Base-by-base conservation (phyloP, 140 eudicot genomes). In the Senecio squalidus region DNA sequence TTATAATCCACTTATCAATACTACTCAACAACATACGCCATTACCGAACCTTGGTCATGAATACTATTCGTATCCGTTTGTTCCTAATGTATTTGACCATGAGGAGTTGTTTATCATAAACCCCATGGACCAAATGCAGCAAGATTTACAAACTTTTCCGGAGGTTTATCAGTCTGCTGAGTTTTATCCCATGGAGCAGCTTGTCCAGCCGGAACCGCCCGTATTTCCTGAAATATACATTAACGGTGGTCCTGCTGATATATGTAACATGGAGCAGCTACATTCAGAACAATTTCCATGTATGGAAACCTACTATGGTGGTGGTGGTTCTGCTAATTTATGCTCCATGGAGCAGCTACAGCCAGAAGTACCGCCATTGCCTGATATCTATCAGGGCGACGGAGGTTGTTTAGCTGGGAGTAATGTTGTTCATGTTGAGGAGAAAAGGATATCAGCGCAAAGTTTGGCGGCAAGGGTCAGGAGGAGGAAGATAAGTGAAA, bases 381-480 rank as follows among this genome's bases (percentile, higher is more conserved):
- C 55, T 26, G 33, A 36, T 9, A 36, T 36, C 10, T 36, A 15
- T 1, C 43, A 54, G 39, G 28, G 16, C 28, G 25, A 7, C 0
- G 39, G 43, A 34, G 30, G 30, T 20, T 33, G 40, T 34, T 60
- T 20, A 54, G 48, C 18, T 30, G 45, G 28, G 44, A 39, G 41
- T 22, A 25, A 10, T 53, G 48, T 51, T 54, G 6, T 25, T 72
- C 58, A 58, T 6, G 29, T 22, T 23, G 66, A 48, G 20, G 66
- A 64, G 16, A 62, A 70, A 52, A 45, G 55, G 28, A 46, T 80
- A 58, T 83, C 96, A 4, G 70, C 81, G 3, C 96, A 87, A 71
- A 87, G 96, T 59, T 62, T 78, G 21, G 89, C 96, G n/a, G 96
- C 96, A 8, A 64, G 96, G 60, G 71, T 80, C 62, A 65, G 96